phyloP scores from a whole-genome alignment of 1,139 yeast species.

The Dujonia santamariae region DNA sequence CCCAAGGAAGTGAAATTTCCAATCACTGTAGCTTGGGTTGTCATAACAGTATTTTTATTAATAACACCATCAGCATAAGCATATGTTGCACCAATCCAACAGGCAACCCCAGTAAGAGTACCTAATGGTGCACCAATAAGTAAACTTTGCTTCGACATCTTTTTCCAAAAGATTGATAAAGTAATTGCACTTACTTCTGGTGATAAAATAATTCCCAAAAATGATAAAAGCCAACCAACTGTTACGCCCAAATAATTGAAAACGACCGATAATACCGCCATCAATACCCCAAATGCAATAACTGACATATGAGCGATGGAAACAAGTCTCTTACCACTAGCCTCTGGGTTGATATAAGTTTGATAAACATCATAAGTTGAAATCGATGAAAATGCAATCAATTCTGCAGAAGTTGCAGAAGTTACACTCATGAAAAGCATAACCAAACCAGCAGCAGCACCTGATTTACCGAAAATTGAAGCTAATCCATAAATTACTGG shows the following conservation, averaged over 20 bases:
- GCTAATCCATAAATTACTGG: constrained; percentile 18
- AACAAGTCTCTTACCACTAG: constrained; percentile 30
- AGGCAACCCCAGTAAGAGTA: constrained; percentile 39
- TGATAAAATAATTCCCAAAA: constrained; percentile 28
- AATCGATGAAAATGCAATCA: constrained; percentile 35
- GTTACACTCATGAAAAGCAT: constrained; percentile 40
- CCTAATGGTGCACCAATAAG: constrained; percentile 46
- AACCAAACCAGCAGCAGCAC: constrained; percentile 33
- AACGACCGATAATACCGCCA: constrained; percentile 29
- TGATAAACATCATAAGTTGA: constrained; percentile 35
- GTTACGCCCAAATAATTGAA: constrained; percentile 31
- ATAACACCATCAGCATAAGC: constrained; percentile 25
- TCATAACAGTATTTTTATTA: constrained; percentile 20
- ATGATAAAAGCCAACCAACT: constrained; percentile 29
- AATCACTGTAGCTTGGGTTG: constrained; percentile 27
- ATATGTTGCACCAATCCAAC: constrained; percentile 47
- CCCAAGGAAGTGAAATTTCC: constrained; percentile 33
- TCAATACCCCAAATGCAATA: constrained; percentile 23
- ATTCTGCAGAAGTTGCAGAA: constrained; percentile 37
- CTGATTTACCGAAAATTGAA: constrained; percentile 29
- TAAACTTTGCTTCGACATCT: constrained; percentile 41
- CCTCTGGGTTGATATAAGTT: constrained; percentile 32
- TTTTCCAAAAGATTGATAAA: constrained; percentile 43
- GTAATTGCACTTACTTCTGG: constrained; percentile 32
- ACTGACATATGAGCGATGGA: constrained; percentile 26